phyloP scores from a whole-genome alignment of 192 early-diverging fungal genomes.

The Backusella australiensis region DNA sequence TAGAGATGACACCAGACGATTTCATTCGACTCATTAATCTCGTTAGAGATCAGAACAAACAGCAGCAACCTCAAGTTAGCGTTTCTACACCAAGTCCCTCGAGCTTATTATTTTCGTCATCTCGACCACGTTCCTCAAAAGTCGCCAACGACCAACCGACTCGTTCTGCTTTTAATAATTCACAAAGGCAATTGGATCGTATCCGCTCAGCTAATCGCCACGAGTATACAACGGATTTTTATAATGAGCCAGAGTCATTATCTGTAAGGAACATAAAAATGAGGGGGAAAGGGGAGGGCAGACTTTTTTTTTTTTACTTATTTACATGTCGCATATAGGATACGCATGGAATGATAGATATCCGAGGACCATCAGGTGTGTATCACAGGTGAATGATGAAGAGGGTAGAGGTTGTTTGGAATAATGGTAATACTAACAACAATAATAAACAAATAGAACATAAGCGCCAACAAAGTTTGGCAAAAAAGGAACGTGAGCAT shows the following conservation, averaged over 20 bases:
- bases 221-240: not conserved
- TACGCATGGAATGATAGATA: not conserved
- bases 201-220: not conserved
- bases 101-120: not conserved
- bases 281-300: not conserved
- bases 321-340: not conserved
- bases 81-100: not conserved
- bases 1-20: slow-evolving; percentile 38
- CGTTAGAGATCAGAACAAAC: not conserved
- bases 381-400: not conserved
- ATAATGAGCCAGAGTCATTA: not conserved
- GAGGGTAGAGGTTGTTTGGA: not conserved
- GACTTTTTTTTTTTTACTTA: not conserved
- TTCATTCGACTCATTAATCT: slow-evolving; percentile 25
- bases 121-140: slow-evolving; percentile 15
- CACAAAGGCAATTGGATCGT: not conserved
- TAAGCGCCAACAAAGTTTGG: not conserved
- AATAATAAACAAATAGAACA: not conserved
- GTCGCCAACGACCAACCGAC: not conserved
- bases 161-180: not conserved
- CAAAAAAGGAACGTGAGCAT: not conserved
- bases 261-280: not conserved
- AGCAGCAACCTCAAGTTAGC: not conserved
- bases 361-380: not conserved
- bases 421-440: not conserved